Evolutionary conservation across 768 basidiomycete genomes (phyloP).

Genomic region (Melanogaster broomeanus): DNA sequence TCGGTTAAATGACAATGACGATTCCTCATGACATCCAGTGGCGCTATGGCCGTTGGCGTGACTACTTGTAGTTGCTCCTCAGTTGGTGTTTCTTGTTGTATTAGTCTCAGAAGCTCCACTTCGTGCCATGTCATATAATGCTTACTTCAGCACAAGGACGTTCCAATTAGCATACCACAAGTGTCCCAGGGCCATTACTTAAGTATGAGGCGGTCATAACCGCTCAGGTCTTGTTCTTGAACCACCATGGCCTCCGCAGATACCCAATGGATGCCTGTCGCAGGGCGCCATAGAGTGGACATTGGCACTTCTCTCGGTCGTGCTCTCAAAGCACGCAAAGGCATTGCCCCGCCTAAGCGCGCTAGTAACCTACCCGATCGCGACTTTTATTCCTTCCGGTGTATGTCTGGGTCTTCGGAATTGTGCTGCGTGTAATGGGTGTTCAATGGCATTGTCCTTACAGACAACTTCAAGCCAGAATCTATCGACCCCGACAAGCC

Average conservation of each 20-base stretch:
- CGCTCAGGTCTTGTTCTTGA: slow-evolving; percentile 21
- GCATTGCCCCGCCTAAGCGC: slow-evolving; percentile 43
- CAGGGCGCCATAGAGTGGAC: slow-evolving; percentile 59
- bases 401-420: slow-evolving; percentile 42
- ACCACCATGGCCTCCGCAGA: slow-evolving; percentile 46
- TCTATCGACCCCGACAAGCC: slow-evolving; percentile 67
- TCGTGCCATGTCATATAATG: no score
- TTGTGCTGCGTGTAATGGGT: neutral
- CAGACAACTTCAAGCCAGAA: slow-evolving; percentile 78
- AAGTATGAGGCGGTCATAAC: slow-evolving; percentile 17
- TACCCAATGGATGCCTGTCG: slow-evolving; percentile 55
- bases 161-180: no score
- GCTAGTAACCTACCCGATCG: slow-evolving; percentile 52
- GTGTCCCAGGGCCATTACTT: no score
- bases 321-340: slow-evolving; percentile 69
- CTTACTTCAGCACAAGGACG: slow-evolving; percentile 29
- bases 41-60: neutral
- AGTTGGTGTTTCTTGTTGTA: neutral
- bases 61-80: slow-evolving; percentile 7
- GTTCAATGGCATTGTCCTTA: neutral
- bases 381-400: slow-evolving; percentile 78
- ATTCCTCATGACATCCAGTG: neutral
- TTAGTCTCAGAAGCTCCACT: no score
- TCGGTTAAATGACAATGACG: slow-evolving; percentile 13
- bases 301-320: slow-evolving; percentile 65